Conservation (phyloP, 139 green algal genomes). For the Tetradesmus obliquus region DNA sequence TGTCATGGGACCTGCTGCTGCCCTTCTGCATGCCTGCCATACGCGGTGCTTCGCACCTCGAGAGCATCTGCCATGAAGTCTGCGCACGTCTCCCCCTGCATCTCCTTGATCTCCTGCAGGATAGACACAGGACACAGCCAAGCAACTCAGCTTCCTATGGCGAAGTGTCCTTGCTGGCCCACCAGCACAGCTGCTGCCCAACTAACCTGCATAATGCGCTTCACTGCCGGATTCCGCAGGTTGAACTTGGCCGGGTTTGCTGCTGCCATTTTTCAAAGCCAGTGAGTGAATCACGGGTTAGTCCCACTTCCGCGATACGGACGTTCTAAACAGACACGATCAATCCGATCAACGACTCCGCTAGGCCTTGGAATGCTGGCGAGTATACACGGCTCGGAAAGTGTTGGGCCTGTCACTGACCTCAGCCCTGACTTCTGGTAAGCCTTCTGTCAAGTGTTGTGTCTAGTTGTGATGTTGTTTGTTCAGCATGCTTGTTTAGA, state of each 20-base stretch:
- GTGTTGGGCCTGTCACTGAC: neutral
- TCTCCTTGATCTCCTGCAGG: slow-evolving; percentile 88
- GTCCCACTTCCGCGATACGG: neutral
- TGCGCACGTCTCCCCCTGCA: slow-evolving; percentile 69
- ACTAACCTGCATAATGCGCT: slow-evolving; percentile 90
- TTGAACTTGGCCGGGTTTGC: slow-evolving; percentile 58
- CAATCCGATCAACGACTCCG: neutral
- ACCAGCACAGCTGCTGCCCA: neutral
- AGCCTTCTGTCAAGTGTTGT: neutral
- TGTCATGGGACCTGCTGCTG: neutral
- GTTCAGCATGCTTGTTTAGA: neutral
- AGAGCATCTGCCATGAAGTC: slow-evolving; percentile 86
- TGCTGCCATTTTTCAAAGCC: neutral
- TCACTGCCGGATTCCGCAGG: slow-evolving; percentile 87
- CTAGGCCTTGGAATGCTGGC: too few relatives aligned
- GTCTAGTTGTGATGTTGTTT: too few relatives aligned
- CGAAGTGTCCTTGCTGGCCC: neutral
- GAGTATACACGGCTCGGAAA: neutral
- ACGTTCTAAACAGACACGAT: neutral
- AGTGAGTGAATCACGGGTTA: neutral
- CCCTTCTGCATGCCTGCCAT: neutral
- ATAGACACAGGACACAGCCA: neutral
- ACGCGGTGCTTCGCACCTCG: slow-evolving; percentile 69
- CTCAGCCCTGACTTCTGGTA: neutral
- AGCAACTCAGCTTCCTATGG: neutral